Percentiles rank a stretch among this genome's conserved stretches.
Evolutionary conservation across 2,329 filamentous ascomycete genomes (phyloP).

Genomic region (Pseudogymnoascus sp.): DNA sequence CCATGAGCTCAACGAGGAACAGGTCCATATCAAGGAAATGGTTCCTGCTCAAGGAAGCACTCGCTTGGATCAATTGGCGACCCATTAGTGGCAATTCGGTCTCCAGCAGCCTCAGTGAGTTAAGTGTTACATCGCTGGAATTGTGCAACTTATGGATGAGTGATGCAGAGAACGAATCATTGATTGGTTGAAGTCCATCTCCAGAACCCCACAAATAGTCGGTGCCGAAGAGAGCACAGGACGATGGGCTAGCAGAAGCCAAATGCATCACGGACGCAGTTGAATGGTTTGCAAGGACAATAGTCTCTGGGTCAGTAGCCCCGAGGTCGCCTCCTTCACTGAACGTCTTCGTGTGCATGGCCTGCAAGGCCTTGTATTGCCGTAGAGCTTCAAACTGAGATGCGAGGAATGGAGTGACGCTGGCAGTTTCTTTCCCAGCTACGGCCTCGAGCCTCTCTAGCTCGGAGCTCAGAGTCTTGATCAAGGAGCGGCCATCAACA

Average conservation of each 20-base stretch:
- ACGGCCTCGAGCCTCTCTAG: conserved; percentile 44
- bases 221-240: conserved; percentile 21
- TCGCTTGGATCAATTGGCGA: conserved; percentile 33
- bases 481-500: conserved; percentile 31
- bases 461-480: conserved; percentile 43
- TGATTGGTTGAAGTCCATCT: conserved; percentile 37
- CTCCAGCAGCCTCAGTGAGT: conserved; percentile 55
- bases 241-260: conserved; percentile 19
- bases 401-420: conserved; percentile 43
- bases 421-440: conserved; percentile 36
- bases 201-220: conserved; percentile 27
- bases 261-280: conserved; percentile 26
- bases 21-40: conserved; percentile 39
- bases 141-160: conserved; percentile 49
- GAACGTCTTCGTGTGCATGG: conserved; percentile 10
- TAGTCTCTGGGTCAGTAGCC: conserved; percentile 14
- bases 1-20: conserved; percentile 19
- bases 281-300: conserved; percentile 26
- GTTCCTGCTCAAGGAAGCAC: conserved; percentile 33
- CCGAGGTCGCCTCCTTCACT: neutral
- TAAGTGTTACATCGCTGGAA: conserved; percentile 47
- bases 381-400: conserved; percentile 50
- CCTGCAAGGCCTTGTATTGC: conserved; percentile 32
- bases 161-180: conserved; percentile 40
- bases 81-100: conserved; percentile 56